Evolutionary conservation across 179 eudicot species (phyloP).

Genomic region (Spinacia oleracea): DNA sequence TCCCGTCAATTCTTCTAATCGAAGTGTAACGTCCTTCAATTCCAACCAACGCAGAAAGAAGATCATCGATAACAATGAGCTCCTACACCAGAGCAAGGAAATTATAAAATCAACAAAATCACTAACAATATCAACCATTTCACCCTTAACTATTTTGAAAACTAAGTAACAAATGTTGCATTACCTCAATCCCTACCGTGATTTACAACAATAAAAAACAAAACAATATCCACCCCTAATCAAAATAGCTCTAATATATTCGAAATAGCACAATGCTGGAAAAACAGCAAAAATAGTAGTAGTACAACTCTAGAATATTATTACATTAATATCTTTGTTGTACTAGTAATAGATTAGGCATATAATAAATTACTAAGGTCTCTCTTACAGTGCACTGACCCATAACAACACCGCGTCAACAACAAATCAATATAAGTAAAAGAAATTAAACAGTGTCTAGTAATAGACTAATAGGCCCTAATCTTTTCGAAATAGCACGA

Average conservation of each 20-base stretch:
- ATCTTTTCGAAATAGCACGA: not conserved
- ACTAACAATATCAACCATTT: not conserved
- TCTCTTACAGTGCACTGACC: not conserved
- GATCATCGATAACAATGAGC: constrained; percentile 87
- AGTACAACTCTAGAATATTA: not conserved
- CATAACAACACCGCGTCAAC: not conserved
- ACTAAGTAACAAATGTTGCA: constrained; percentile 3
- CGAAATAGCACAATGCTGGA: not conserved
- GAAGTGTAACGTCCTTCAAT: constrained; percentile 90
- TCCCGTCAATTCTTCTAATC: constrained; percentile 54
- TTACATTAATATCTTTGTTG: not conserved
- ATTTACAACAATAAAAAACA: not conserved
- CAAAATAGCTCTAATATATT: not conserved
- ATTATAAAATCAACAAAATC: constrained; percentile 9
- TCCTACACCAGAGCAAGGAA: constrained; percentile 49
- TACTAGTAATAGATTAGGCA: no score
- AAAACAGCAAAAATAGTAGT: not conserved
- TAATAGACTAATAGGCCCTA: not conserved
- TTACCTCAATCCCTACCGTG: not conserved
- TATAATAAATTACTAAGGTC: not conserved
- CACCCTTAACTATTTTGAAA: not conserved
- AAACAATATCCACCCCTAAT: not conserved
- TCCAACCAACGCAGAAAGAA: constrained; percentile 82
- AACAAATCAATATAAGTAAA: not conserved
- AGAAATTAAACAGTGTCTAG: not conserved